Evolutionary conservation across 1,139 yeast genomes (phyloP).

Genomic region (Debaryomyces fabryi): DNA sequence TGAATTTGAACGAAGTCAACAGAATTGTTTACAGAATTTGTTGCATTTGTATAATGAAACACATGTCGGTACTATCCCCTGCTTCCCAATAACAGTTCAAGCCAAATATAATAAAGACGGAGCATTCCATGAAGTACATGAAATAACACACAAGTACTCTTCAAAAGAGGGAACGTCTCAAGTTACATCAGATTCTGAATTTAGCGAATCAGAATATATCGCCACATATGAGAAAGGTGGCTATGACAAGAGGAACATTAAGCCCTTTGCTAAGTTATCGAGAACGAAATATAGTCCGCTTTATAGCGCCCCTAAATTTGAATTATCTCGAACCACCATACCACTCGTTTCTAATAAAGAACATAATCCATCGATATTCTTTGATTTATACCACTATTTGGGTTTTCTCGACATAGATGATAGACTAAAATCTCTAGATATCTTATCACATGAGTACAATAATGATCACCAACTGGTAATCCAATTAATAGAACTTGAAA

Average conservation of each 20-base stretch:
- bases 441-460: neutral
- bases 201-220: neutral
- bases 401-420: neutral
- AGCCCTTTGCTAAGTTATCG: neutral
- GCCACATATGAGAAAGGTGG: neutral
- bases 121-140: neutral
- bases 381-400: neutral
- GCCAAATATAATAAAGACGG: neutral
- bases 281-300: neutral
- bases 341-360: neutral
- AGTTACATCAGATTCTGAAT: neutral
- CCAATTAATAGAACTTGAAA: conserved; percentile 3
- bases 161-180: neutral
- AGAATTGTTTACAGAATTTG: conserved; percentile 1
- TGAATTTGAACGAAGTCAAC: conserved; percentile 1
- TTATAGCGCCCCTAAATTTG: neutral
- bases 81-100: conserved; percentile 4
- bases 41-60: conserved; percentile 6
- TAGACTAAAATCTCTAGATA: neutral
- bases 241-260: neutral
- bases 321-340: neutral
- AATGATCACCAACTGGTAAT: neutral
- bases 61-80: neutral
- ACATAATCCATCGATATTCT: neutral
- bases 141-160: neutral